A percentile compares a stretch with the other conserved stretches of the same genome.
These are phyloP conservation scores for Fusarium citri DNA, from an alignment of 2,329 filamentous ascomycete species.

Conservation along the genomic window DNA sequence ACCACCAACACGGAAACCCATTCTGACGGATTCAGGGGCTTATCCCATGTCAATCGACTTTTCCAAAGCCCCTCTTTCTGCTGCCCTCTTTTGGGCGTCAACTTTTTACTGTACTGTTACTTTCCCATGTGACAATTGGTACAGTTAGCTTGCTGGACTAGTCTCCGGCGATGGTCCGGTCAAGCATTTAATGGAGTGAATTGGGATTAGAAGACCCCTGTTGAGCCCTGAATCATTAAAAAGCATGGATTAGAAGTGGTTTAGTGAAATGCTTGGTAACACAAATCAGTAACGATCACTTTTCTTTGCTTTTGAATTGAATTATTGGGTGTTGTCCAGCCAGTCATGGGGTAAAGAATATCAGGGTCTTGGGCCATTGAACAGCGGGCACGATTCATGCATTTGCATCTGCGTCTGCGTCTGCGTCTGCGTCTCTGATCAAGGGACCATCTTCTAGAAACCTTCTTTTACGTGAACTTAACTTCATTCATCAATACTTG, in stretches of 20 bases:
- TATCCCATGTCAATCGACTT: constrained; percentile 38
- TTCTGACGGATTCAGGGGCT: constrained; percentile 42
- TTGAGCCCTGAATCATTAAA: constrained; percentile 35
- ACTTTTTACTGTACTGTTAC: constrained; percentile 2
- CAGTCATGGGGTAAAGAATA: neutral
- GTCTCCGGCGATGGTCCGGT: neutral
- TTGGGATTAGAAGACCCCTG: constrained; percentile 24
- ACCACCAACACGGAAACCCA: constrained; percentile 29
- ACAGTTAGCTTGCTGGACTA: neutral
- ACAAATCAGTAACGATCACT: constrained; percentile 4
- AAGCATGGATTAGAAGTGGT: constrained; percentile 15
- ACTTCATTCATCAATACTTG: neutral
- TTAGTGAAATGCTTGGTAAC: constrained; percentile 30
- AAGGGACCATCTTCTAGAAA: constrained; percentile 18
- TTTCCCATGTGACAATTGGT: constrained; percentile 23
- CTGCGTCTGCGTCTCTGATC: neutral
- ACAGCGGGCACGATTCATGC: constrained; percentile 19
- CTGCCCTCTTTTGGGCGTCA: constrained; percentile 31
- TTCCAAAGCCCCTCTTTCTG: constrained; percentile 4
- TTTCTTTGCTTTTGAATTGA: neutral
- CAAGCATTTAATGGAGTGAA: neutral
- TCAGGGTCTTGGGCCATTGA: constrained; percentile 20
- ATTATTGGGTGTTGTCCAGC: neutral
- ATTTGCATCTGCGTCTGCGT: neutral
- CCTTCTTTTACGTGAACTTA: constrained; percentile 1